These are phyloP conservation scores for Aureobasidium sp. DNA, from an alignment of 2,329 filamentous ascomycete species.

Conservation along the genomic window DNA sequence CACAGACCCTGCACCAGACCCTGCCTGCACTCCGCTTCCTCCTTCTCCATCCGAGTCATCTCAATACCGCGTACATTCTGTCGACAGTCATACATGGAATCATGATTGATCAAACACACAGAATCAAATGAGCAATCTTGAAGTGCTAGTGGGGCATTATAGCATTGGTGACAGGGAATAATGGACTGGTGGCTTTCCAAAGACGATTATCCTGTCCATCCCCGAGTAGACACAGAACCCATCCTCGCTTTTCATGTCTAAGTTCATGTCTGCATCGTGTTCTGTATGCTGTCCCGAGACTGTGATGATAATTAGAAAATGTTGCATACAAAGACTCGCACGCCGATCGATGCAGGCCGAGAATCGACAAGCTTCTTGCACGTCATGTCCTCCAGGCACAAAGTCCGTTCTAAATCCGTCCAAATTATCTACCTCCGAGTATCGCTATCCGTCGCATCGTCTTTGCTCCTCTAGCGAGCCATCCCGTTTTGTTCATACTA, in stretches of 20 bases:
- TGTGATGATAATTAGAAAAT: not conserved
- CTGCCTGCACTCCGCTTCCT: not conserved
- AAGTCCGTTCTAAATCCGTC: not conserved
- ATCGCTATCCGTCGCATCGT: not conserved
- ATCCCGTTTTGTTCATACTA: not conserved
- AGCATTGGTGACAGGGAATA: not conserved
- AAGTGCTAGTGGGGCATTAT: not conserved
- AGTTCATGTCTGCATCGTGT: not conserved
- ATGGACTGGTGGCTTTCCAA: too few relatives aligned
- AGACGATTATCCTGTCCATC: not conserved
- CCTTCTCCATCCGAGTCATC: not conserved
- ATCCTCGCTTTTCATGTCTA: not conserved
- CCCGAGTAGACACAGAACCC: not conserved
- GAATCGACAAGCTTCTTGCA: not conserved
- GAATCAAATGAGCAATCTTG: not conserved
- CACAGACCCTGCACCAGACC: not conserved
- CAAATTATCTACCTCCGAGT: not conserved
- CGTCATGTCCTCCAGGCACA: not conserved
- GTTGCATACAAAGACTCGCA: not conserved
- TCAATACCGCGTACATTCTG: not conserved
- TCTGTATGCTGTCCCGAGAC: not conserved
- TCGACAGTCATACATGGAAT: not conserved
- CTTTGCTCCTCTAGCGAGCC: not conserved
- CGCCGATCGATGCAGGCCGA: constrained; percentile 4
- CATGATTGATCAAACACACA: not conserved